Conservation (phyloP, 2,329 filamentous ascomycete species). For the Phialophora tarda region DNA sequence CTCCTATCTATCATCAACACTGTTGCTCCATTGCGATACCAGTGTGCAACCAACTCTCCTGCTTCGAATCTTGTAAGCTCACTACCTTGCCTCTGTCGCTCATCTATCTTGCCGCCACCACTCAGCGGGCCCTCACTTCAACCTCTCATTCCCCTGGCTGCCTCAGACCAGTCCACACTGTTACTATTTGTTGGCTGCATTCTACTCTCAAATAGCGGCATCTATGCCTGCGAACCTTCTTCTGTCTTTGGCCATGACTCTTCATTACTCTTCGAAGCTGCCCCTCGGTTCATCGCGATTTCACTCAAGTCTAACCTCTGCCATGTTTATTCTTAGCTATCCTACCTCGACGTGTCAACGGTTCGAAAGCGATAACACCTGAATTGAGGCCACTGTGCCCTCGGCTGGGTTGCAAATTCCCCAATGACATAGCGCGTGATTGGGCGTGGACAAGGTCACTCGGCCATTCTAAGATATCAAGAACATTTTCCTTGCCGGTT, state of each 20-base stretch:
- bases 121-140: conserved; percentile 24
- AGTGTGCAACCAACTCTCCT: conserved; percentile 22
- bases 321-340: conserved; percentile 35
- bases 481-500: background rate
- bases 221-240: conserved; percentile 31
- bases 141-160: conserved; percentile 15
- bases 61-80: conserved; percentile 35
- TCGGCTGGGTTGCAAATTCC: background rate
- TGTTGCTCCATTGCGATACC: conserved; percentile 27
- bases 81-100: conserved; percentile 25
- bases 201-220: conserved; percentile 25
- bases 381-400: conserved; percentile 2
- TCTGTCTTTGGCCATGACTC: conserved; percentile 29
- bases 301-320: conserved; percentile 37
- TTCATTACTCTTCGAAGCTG: conserved; percentile 24
- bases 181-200: conserved; percentile 25
- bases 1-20: conserved; percentile 28
- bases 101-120: conserved; percentile 12
- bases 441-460: conserved; percentile 10
- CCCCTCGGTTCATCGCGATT: conserved; percentile 23
- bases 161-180: conserved; percentile 19
- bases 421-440: conserved; percentile 24
- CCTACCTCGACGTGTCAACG: conserved; percentile 17
- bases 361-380: conserved; percentile 26
- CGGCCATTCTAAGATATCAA: background rate